Conservation (phyloP, 768 basidiomycete genomes). For the Leccinum uliginosum region DNA sequence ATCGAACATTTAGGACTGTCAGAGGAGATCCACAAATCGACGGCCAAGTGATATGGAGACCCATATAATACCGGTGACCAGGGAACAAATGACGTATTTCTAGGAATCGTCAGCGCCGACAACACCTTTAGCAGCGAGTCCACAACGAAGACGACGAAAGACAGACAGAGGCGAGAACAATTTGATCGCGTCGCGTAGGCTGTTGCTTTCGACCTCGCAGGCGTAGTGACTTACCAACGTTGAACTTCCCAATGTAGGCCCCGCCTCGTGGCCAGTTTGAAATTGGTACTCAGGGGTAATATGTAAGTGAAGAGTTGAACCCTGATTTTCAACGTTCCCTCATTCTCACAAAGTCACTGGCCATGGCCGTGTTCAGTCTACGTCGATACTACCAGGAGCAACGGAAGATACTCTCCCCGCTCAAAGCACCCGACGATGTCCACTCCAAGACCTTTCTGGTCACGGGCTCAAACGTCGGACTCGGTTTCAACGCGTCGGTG, state of each 20-base stretch:
- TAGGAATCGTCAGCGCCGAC: not conserved
- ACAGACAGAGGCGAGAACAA: too few species aligned
- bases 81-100: not conserved
- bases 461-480: constrained; percentile 42
- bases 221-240: too few species aligned
- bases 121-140: too few species aligned
- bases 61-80: not conserved
- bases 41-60: not conserved
- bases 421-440: constrained; percentile 27
- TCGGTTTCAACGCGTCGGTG: constrained; percentile 24
- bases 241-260: too few species aligned
- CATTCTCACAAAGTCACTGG: too few species aligned
- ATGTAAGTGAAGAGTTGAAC: too few species aligned
- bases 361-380: not conserved
- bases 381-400: constrained; percentile 17
- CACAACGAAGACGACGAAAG: too few species aligned
- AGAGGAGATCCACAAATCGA: not conserved
- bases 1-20: not conserved
- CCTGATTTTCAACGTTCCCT: too few species aligned
- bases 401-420: constrained; percentile 11
- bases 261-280: too few species aligned
- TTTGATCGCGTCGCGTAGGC: too few species aligned
- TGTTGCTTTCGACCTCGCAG: too few species aligned
- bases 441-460: constrained; percentile 44
- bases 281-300: too few species aligned